A percentile compares a stretch with the other conserved stretches of the same genome.
Conservation (phyloP, 2,329 filamentous ascomycete species). For the Volutella citrinella region DNA sequence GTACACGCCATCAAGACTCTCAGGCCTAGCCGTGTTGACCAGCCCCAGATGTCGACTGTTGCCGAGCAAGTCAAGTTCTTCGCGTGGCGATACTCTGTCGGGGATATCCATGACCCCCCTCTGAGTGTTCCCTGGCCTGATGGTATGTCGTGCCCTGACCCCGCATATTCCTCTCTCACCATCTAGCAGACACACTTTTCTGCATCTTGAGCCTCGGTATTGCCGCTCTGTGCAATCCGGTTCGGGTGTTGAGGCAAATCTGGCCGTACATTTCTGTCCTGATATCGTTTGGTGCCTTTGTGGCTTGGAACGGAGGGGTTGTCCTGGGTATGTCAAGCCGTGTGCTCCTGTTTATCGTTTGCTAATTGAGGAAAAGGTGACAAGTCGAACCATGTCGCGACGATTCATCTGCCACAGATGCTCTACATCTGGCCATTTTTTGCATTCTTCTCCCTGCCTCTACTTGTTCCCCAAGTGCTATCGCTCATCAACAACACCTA, state of each 20-base stretch:
- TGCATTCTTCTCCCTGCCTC: slow-evolving; percentile 81
- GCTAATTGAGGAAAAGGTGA: slow-evolving; percentile 58
- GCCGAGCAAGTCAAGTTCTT: slow-evolving; percentile 36
- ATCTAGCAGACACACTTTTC: slow-evolving; percentile 54
- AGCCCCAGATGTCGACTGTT: slow-evolving; percentile 30
- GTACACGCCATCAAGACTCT: slow-evolving; percentile 49
- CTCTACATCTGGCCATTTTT: slow-evolving; percentile 94
- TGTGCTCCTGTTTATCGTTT: not conserved
- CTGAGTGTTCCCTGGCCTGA: slow-evolving; percentile 46
- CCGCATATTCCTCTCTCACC: too few relatives aligned
- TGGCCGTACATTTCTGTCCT: slow-evolving; percentile 65
- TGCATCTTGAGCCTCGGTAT: slow-evolving; percentile 63
- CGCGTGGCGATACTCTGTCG: slow-evolving; percentile 42
- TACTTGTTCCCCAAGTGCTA: slow-evolving; percentile 57
- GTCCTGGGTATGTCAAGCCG: slow-evolving; percentile 66
- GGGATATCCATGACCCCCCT: slow-evolving; percentile 54
- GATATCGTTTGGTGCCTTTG: slow-evolving; percentile 67
- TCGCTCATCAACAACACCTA: slow-evolving; percentile 31
- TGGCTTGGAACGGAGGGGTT: slow-evolving; percentile 85
- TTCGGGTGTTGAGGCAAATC: slow-evolving; percentile 43
- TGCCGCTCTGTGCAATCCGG: slow-evolving; percentile 50
- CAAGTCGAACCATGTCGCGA: slow-evolving; percentile 90
- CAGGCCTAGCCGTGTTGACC: slow-evolving; percentile 28
- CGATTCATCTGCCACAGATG: slow-evolving; percentile 86
- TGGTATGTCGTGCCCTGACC: slow-evolving; percentile 40